Base-by-base conservation (phyloP, 345 rosid species). In the Abelmoschus esculentus region DNA sequence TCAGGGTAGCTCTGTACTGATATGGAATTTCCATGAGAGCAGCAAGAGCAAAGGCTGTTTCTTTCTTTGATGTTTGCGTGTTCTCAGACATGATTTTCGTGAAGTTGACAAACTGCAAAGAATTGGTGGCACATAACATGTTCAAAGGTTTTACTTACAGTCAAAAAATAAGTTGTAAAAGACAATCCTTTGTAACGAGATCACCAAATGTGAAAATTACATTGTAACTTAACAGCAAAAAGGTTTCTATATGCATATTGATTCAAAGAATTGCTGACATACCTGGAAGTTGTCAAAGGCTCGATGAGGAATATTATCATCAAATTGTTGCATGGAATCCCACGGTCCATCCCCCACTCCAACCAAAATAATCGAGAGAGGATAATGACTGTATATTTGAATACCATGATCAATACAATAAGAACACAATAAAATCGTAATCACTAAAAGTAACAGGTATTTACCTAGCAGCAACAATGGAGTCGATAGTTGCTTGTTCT, bases 271-370 rank as follows among this genome's bases (percentile, higher is more conserved):
- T 53, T 28, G 70, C 59, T n/a, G 15, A 34, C 19, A 10, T 81
- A 89, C 98, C 97, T 93, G 97, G 77, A 93, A 91, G 85, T 93
- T 93, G 78, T 93, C 98, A 49, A 93, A 91, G 55, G 83, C 84
- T 0, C 97, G 96, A 3, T 88, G 89, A 59, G 96, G 97, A 75
- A 93, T 89, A 61, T 86, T 86, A 82, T 93, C 97, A 74, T 93
- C 98, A 61, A 93, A 91, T 22, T 84, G 86, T 72, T 91, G 68
- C 98, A 93, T 86, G 17, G 96, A 80, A 69, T 93, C 89, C 98
- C 98, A 93, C 10, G 98, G 97, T 69, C 98, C 98, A 81, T 93
- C 98, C 70, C 98, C 98, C 44, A 93, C 92, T 60, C 98, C 98
- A 73, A 93, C 88, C 81, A 93, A 80, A 80, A 93, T 74, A 7